phyloP scores from a whole-genome alignment of 1,284 basidiomycete genomes.

The Coniophora puteana region DNA sequence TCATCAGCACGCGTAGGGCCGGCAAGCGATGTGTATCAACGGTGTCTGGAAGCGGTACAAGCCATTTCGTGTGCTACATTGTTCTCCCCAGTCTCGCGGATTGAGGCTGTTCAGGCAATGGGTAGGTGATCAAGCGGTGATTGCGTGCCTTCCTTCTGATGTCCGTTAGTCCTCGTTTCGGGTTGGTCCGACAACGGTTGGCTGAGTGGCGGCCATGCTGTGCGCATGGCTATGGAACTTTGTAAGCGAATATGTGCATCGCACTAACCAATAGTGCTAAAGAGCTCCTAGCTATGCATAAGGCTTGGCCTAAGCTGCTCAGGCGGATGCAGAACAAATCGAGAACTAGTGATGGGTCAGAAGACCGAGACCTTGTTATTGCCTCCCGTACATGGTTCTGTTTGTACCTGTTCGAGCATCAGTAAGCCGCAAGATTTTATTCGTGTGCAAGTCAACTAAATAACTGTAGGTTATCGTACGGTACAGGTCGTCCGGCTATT shows the following conservation, averaged over 20 bases:
- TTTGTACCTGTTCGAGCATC: slow-evolving; percentile 89
- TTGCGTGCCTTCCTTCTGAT: slow-evolving; percentile 9
- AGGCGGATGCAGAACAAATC: slow-evolving; percentile 67
- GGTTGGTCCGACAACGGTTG: slow-evolving; percentile 92
- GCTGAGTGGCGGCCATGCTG: slow-evolving; percentile 88
- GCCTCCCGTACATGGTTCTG: slow-evolving; percentile 87
- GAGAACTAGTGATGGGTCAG: slow-evolving; percentile 52
- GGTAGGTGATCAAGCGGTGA: slow-evolving; percentile 44
- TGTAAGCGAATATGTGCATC: slow-evolving; percentile 41
- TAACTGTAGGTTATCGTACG: slow-evolving; percentile 75
- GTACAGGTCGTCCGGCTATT: slow-evolving; percentile 88
- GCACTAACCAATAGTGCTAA: slow-evolving; percentile 7
- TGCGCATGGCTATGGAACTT: slow-evolving; percentile 90
- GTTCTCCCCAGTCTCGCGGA: slow-evolving; percentile 77
- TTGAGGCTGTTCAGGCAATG: slow-evolving; percentile 89
- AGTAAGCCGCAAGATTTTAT: slow-evolving; percentile 41
- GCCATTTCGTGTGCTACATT: slow-evolving; percentile 80
- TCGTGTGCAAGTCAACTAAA: background rate
- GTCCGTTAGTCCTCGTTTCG: slow-evolving; percentile 67
- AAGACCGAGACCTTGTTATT: slow-evolving; percentile 78
- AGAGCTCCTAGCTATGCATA: slow-evolving; percentile 67
- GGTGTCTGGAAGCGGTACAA: slow-evolving; percentile 79
- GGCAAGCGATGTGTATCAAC: slow-evolving; percentile 61
- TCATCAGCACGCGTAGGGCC: slow-evolving; percentile 36
- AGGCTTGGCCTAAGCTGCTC: slow-evolving; percentile 82